Evolutionary conservation across 768 basidiomycete genomes (phyloP), one percentile per base, ranked within the genome.

Genomic region (Clitopilus passeckerianus): DNA sequence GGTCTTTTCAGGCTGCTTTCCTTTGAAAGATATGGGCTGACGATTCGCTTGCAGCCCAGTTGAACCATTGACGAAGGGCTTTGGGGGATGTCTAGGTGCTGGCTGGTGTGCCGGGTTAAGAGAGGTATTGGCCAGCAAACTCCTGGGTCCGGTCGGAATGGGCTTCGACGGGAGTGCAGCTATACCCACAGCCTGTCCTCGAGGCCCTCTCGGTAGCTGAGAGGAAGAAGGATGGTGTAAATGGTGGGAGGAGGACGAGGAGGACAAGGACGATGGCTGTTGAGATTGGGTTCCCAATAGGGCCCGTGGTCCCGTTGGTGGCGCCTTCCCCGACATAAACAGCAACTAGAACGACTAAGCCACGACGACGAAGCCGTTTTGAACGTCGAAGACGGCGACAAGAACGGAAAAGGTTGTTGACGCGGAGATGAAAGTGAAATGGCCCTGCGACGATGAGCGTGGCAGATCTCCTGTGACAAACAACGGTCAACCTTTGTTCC

Each of bases 241-340:
- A 61, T 34, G 20, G 62, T 56, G 20, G 61, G 62, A 55, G 60
- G 57, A 52, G 60, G 65, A 59, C 62, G 67, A 57, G 61, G 67
- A 60, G 53, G 70, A 30, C 27, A 7, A 30, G 57, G 63, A 53
- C 35, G 61, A 65, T 44, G 75, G 69, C 56, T 74, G 75, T 10
- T 75, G 65, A n/a, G 80, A 64, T 60, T 33, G 35, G 54, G 54
- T 37, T 55, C 81, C 82, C 61, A 84, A 67, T 60, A 91, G 77
- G 50, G 89, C 89, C 61, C 89, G 76, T 52, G 89, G 89, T 58
- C 89, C 89, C 64, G 78, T 81, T 64, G 89, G 89, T 65, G 89
- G 89, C 56, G 83, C 85, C 76, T 87, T 90, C 68, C 89, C 87
- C 72, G 89, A 89, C 89, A 91, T 89, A 22, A 18, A 50, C 46